phyloP scores from a whole-genome alignment of 2,329 filamentous ascomycete species.

The Chrysoporthe austroafricana region DNA sequence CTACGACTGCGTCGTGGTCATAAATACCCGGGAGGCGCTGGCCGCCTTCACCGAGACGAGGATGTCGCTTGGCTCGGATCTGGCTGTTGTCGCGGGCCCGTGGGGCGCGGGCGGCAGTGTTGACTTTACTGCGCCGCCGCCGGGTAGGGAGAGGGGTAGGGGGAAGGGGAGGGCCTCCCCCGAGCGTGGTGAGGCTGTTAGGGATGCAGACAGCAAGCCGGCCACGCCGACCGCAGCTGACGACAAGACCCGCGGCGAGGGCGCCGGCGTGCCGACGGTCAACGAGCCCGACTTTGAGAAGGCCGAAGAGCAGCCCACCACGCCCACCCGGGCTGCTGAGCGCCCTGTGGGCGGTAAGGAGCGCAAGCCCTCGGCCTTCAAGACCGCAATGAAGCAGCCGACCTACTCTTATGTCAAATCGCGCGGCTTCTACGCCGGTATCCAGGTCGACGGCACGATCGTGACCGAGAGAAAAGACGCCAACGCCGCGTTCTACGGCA shows the following conservation, averaged over 20 bases:
- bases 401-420: slow-evolving; percentile 81
- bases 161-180: not conserved
- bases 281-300: slow-evolving; percentile 56
- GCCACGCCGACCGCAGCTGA: not conserved
- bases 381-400: slow-evolving; percentile 42
- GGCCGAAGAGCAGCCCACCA: slow-evolving; percentile 28
- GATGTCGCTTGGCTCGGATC: slow-evolving; percentile 76
- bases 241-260: slow-evolving; percentile 30
- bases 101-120: slow-evolving; percentile 74
- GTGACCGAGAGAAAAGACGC: slow-evolving; percentile 86
- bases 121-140: slow-evolving; percentile 53
- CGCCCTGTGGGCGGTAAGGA: slow-evolving; percentile 26
- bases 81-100: slow-evolving; percentile 73
- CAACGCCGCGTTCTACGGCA: slow-evolving; percentile 83
- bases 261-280: slow-evolving; percentile 35
- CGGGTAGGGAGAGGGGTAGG: slow-evolving; percentile 30
- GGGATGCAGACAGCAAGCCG: slow-evolving; percentile 25
- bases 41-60: slow-evolving; percentile 76
- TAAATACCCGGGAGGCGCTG: slow-evolving; percentile 77
- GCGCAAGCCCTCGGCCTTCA: slow-evolving; percentile 34
- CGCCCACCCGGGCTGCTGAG: slow-evolving; percentile 6
- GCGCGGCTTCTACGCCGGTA: slow-evolving; percentile 83
- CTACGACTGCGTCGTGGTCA: slow-evolving; percentile 86
- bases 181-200: slow-evolving; percentile 1
- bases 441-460: slow-evolving; percentile 85